phyloP scores from a whole-genome alignment of 2,329 filamentous ascomycete species.

The Claviceps paspali region DNA sequence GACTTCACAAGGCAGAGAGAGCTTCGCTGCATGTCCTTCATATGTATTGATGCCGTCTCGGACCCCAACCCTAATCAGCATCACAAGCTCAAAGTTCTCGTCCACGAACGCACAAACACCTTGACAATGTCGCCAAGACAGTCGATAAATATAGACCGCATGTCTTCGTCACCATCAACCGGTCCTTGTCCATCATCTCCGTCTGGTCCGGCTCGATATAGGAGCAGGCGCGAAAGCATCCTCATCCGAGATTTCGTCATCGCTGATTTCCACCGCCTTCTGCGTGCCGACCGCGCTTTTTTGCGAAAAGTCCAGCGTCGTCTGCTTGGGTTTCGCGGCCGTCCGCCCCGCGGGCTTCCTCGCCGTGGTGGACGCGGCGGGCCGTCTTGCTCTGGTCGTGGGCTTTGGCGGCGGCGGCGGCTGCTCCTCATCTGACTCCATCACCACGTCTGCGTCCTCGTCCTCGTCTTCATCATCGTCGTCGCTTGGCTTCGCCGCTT shows the following conservation, averaged over 20 bases:
- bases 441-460: conserved; percentile 34
- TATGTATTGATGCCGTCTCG: no score
- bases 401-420: conserved; percentile 24
- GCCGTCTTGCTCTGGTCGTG: conserved; percentile 11
- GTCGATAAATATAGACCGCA: no score
- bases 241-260: conserved; percentile 50
- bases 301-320: conserved; percentile 21
- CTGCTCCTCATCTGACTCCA: conserved; percentile 38
- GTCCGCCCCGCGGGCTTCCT: conserved; percentile 12
- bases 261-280: conserved; percentile 42
- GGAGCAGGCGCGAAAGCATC: conserved; percentile 43
- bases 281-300: conserved; percentile 26
- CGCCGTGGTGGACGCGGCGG: conserved; percentile 9
- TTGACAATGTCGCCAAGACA: no score
- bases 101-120: no score
- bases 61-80: no score
- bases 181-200: conserved; percentile 15
- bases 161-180: no score
- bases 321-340: conserved; percentile 15
- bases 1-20: no score
- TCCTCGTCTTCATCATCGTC: conserved; percentile 29
- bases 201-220: conserved; percentile 17
- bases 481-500: conserved; percentile 16
- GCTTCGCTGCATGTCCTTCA: no score
- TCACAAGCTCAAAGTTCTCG: no score